Evolutionary conservation across 257 asterid genomes (phyloP), one percentile per base, ranked within the genome.

Genomic region (Mitragyna speciosa): DNA sequence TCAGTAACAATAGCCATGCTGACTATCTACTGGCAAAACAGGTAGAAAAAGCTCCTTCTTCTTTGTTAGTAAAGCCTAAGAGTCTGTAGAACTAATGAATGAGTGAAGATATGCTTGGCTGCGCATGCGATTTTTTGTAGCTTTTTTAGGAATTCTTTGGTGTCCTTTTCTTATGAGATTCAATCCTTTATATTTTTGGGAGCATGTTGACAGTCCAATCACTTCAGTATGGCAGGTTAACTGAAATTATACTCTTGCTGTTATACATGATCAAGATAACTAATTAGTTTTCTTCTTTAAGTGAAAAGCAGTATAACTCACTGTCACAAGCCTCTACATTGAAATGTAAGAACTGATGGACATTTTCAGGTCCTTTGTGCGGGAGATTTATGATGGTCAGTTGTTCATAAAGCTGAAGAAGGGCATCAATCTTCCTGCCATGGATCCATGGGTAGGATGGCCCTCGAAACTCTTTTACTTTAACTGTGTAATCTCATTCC

Each of bases 371-470:
- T 86, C 91, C 64, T 96, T 94, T 87, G 85, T 92, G 58, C 93
- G 99, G 54, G 97, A 96, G 87, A 92, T 92, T 76, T 96, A 93
- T 82, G 99, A 91, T 73, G 98, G 99, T 47, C 99, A 94, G 73
- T 79, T 96, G 82, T 94, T 96, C 78, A 75, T 96, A 70, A 96
- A 94, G 93, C 85, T 96, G 72, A 92, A 92, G 89, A 91, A 87
- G 84, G 99, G 97, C 63, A 77, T 87, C 81, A 82, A 87, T 76
- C 83, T 96, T 72, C 99, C 98, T 79, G 98, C 98, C 75, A 91
- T 93, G 99, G 99, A 94, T 86, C 97, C 87, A 85, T 96, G 99
- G 99, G 99, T 96, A 94, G 87, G 90, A 81, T 83, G 70, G 67
- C 43, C 58, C 76, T 73, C 73, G 16, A 22, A 52, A 51, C 31